These are phyloP conservation scores for Clitopilus passeckerianus DNA, from an alignment of 768 basidiomycete genomes.

Conservation along the genomic window DNA sequence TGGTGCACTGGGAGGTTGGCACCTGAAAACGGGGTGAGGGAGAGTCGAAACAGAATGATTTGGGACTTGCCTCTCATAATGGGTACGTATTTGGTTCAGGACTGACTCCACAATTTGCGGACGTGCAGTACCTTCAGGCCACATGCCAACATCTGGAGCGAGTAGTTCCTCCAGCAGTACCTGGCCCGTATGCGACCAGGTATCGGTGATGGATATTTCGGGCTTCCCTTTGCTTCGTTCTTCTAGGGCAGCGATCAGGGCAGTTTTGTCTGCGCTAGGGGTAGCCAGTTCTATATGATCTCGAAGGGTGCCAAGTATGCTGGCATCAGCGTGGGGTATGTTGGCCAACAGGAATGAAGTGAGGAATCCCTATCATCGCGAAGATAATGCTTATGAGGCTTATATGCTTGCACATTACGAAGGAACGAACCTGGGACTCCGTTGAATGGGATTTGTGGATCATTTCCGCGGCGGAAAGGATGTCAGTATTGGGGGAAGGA, in stretches of 20 bases:
- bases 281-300: conserved; percentile 14
- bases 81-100: conserved; percentile 37
- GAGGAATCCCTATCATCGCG: conserved; percentile 17
- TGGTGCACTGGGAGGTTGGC: conserved; percentile 25
- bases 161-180: conserved; percentile 33
- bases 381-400: too few relatives aligned
- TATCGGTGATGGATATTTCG: background rate
- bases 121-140: conserved; percentile 43
- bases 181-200: conserved; percentile 30
- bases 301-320: conserved; percentile 12
- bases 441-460: conserved; percentile 33
- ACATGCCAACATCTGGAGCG: conserved; percentile 37
- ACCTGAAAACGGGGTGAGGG: conserved; percentile 20
- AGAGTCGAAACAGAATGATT: background rate
- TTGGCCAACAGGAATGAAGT: conserved; percentile 21
- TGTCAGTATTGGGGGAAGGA: conserved; percentile 23
- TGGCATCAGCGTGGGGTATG: conserved; percentile 16
- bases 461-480: conserved; percentile 30
- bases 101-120: conserved; percentile 36
- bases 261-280: conserved; percentile 3
- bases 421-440: conserved; percentile 17
- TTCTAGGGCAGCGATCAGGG: background rate
- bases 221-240: background rate
- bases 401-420: too few relatives aligned
- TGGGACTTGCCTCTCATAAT: conserved; percentile 34